Evolutionary conservation across 176 grass and related monocot genomes (phyloP), one percentile per base, ranked within the genome.

Genomic region (Juncus effusus): DNA sequence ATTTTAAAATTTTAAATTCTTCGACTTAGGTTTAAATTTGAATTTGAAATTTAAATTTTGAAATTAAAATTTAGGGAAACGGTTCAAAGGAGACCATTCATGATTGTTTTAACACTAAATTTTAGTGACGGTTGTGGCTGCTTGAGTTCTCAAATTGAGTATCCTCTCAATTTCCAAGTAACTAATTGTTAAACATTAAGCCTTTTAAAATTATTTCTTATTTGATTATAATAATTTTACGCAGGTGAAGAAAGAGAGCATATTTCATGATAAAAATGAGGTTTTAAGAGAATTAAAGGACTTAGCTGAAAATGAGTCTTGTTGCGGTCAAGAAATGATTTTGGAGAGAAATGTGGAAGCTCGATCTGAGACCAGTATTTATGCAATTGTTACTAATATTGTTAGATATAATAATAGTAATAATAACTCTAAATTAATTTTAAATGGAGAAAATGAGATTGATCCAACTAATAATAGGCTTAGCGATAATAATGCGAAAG

Each of bases 81-180:
- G 36, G 71, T 78, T 60, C 85, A 81, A 71, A 83, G 69, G 66
- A 96, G 70, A 47, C 62, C 80, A 60, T 96, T 96, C 47, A 76
- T 83, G 60, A 91, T 88, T 77, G 28, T 86, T 63, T 74, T 96
- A 72, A 88, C 80, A 74, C 81, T 96, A 49, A 88, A 96, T 42
- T 91, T 96, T 50, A 86, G 82, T 72, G 93, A 91, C 74, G 93
- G 85, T 55, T 96, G 80, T 42, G 72, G 85, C 67, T 91, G 82
- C 72, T 61, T 58, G 13, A 81, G 66, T 35, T 80, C 87, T 8
- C 77, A 75, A 64, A 79, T 96, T 60, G 93, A 91, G 72, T 96
- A 82, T 66, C 74, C 83, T 60, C 69, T 96, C 65, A 79, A 91
- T 79, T 96, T 96, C 57, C 77, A 72, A 87, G 93, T 87, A 59